Evolutionary conservation across 2,329 filamentous ascomycete genomes (phyloP).

Genomic region (Xylariaceae sp.): DNA sequence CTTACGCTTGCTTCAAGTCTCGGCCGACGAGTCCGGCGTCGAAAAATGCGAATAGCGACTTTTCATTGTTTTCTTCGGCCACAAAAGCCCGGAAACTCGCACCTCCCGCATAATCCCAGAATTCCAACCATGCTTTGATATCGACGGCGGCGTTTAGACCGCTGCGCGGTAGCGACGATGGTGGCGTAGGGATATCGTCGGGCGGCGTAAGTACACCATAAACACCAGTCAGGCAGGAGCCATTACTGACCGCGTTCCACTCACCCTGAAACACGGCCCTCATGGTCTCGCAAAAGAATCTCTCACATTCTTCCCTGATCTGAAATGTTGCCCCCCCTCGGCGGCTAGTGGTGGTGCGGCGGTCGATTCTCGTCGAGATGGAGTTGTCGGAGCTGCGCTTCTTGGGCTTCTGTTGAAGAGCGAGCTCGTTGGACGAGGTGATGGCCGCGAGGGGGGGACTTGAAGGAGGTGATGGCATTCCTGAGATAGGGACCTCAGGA

Average conservation of each 20-base stretch:
- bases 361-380: constrained; percentile 32
- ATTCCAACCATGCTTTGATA: constrained; percentile 64
- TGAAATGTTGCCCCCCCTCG: constrained; percentile 90
- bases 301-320: constrained; percentile 99
- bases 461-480: constrained; percentile 76
- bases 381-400: constrained; percentile 32
- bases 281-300: constrained; percentile 98
- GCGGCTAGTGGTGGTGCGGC: constrained; percentile 50
- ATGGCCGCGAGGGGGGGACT: constrained; percentile 83
- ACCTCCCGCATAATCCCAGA: constrained; percentile 81
- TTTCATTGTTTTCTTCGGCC: constrained; percentile 62
- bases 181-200: constrained; percentile 38
- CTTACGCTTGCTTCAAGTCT: constrained; percentile 82
- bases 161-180: constrained; percentile 27
- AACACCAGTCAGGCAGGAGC: constrained; percentile 85
- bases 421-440: constrained; percentile 62
- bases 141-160: constrained; percentile 24
- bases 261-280: constrained; percentile 93
- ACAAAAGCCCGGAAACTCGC: constrained; percentile 84
- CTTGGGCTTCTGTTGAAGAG: constrained; percentile 54
- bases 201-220: constrained; percentile 44
- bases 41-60: constrained; percentile 83
- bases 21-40: constrained; percentile 63
- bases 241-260: constrained; percentile 69
- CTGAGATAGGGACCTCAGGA: constrained; percentile 85